phyloP scores from a whole-genome alignment of 805 yeast species.

The Kuraishia piskuri region DNA sequence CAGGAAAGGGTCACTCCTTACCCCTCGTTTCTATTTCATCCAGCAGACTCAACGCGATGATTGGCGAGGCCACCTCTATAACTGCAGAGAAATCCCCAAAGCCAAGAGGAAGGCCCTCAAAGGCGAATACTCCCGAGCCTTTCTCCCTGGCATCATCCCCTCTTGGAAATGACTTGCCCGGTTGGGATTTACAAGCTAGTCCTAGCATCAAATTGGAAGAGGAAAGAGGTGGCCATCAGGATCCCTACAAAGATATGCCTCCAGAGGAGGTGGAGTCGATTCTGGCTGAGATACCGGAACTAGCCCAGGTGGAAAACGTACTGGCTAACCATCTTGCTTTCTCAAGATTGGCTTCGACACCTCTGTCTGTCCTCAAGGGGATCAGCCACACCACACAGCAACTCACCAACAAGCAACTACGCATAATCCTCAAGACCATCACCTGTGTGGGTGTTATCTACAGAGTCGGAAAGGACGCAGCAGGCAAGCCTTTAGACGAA shows the following conservation, averaged over 20 bases:
- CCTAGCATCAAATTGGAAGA: background rate
- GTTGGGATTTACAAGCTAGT: background rate
- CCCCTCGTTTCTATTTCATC: background rate
- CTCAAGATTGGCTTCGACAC: slow-evolving; percentile 81
- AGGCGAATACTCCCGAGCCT: slow-evolving; percentile 1
- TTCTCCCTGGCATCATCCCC: background rate
- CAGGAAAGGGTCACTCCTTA: background rate
- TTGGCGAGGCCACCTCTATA: background rate
- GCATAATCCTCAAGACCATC: slow-evolving; percentile 34
- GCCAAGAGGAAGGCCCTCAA: slow-evolving; percentile 9
- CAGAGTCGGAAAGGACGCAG: slow-evolving; percentile 91
- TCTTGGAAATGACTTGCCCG: background rate
- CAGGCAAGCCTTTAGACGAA: slow-evolving; percentile 89
- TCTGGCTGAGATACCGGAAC: slow-evolving; percentile 27
- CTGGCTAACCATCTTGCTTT: slow-evolving; percentile 83
- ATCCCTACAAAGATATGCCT: background rate
- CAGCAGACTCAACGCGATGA: background rate
- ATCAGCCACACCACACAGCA: slow-evolving; percentile 47
- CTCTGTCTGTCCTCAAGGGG: slow-evolving; percentile 61
- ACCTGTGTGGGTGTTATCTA: slow-evolving; percentile 78
- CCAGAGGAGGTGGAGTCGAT: slow-evolving; percentile 19
- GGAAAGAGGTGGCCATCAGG: background rate
- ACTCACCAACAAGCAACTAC: slow-evolving; percentile 34
- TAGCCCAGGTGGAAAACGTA: slow-evolving; percentile 51
- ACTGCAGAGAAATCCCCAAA: slow-evolving; percentile 2